Conservation (phyloP, 2,329 filamentous ascomycete species). For the Nannizziopsis arthrosporioides region DNA sequence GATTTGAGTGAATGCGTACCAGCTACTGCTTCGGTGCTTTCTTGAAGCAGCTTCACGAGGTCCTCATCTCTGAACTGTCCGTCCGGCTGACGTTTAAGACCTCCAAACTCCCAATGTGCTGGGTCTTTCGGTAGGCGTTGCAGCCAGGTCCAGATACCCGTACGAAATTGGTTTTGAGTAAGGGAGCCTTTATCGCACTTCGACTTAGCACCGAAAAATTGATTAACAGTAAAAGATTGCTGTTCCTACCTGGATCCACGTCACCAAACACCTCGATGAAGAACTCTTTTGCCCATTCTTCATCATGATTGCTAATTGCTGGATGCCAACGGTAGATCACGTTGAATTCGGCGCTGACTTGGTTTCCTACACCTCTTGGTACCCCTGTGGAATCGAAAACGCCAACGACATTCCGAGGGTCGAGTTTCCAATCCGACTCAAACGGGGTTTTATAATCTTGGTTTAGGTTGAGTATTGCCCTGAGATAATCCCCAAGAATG, state of each 20-base stretch:
- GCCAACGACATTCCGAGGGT: conserved; percentile 32
- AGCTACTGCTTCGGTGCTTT: conserved; percentile 57
- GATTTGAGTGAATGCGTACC: conserved; percentile 22
- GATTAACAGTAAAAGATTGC: neutral
- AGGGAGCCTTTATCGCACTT: neutral
- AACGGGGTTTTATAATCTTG: conserved; percentile 22
- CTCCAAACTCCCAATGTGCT: conserved; percentile 48
- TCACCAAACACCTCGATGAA: conserved; percentile 32
- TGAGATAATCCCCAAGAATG: conserved; percentile 26
- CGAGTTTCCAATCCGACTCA: conserved; percentile 34
- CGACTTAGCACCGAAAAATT: too few species aligned
- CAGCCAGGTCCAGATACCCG: conserved; percentile 2
- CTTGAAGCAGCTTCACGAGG: conserved; percentile 52
- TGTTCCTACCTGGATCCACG: conserved; percentile 6
- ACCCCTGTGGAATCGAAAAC: conserved; percentile 26
- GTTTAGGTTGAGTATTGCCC: conserved; percentile 27
- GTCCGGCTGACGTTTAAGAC: conserved; percentile 46
- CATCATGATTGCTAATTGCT: conserved; percentile 55
- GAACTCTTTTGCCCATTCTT: conserved; percentile 59
- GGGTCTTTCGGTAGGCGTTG: conserved; percentile 48
- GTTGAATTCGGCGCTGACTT: conserved; percentile 44
- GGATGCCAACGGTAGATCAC: conserved; percentile 49
- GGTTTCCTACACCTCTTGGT: conserved; percentile 38
- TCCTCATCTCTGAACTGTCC: conserved; percentile 58
- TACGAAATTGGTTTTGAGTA: neutral